Base-by-base conservation (phyloP, 2,329 filamentous ascomycete genomes). In the Zarea fungicola region DNA sequence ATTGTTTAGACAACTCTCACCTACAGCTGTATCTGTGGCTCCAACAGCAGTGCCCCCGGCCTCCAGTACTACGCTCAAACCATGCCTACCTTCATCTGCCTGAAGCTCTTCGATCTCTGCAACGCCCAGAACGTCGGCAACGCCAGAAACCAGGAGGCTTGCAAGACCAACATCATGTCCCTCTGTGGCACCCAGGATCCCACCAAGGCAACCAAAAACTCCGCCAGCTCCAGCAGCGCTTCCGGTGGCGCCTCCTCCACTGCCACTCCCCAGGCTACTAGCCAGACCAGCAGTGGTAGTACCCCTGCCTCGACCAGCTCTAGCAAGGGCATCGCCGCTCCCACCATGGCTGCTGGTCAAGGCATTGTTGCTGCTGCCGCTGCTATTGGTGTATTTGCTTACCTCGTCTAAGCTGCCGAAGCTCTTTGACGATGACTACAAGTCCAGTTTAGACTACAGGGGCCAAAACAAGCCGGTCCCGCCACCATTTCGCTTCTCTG, bases 61-160 rank as follows among this genome's bases (percentile, higher is more conserved):
- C 70, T 81, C 39, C 65, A 78, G 62, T 71, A 74, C 62, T 81
- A 78, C 65, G 56, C 53, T 42, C 71, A 79, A 66, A 78, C 76
- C 3, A 65, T 81, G 55, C 71, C 72, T 41, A 70, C 66, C 49
- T 79, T 75, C 58, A 71, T 78, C 58, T 82, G 78, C 69, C 22
- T 71, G 49, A 52, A 68, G 52, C 72, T 76, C 34, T 78, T 68
- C 62, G 53, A 58, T 22, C 63, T 74, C 51, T 82, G 78, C 66
- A 77, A 71, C 56, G 37, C 32, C 3, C 50, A 60, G 39, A 71
- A 74, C 58, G 65, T 66, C 23, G 67, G 67, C 61, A 65, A 72
- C 58, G 58, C 64, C 18, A 57, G 55, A 9, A 72, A 61, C 34
- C 77, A 80, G 64, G 58, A 61, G 28, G 68, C 69, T 53, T 82